Conservation (phyloP, 208 protist species). For the Lotmaria passim region DNA sequence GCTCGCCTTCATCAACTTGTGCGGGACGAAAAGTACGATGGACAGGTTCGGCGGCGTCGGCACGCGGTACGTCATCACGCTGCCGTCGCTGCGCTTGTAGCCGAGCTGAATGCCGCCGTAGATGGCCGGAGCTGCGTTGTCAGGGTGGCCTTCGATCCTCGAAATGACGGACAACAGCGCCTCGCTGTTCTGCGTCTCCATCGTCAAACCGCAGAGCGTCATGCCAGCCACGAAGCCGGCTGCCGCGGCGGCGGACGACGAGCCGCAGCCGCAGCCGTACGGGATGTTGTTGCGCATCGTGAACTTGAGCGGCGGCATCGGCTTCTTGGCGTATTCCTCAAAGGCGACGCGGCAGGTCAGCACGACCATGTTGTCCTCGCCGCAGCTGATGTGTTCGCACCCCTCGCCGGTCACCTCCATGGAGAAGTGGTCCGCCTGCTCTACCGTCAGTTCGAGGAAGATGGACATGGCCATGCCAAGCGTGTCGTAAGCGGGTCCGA, state of each 20-base stretch:
- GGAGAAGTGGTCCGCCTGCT: constrained; percentile 71
- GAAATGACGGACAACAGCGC: constrained; percentile 84
- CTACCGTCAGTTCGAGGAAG: constrained; percentile 91
- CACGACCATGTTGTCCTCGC: constrained; percentile 88
- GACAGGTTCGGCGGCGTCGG: constrained; percentile 76
- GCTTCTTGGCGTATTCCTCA: constrained; percentile 71
- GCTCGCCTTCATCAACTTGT: constrained; percentile 87
- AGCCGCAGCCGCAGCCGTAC: constrained; percentile 90
- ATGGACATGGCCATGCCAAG: constrained; percentile 93
- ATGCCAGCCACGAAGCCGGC: constrained; percentile 92
- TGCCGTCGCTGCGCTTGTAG: constrained; percentile 48
- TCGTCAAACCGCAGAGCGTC: constrained; percentile 79
- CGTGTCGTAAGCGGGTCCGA: constrained; percentile 92
- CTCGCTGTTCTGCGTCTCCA: constrained; percentile 74
- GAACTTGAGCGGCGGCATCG: constrained; percentile 87
- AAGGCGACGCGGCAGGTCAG: constrained; percentile 75
- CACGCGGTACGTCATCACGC: constrained; percentile 78
- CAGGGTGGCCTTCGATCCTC: constrained; percentile 91
- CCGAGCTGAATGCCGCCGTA: constrained; percentile 94
- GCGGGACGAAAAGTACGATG: constrained; percentile 90
- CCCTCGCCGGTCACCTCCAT: constrained; percentile 85
- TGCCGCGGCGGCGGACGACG: constrained; percentile 88
- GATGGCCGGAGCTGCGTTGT: constrained; percentile 93
- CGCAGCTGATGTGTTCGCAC: constrained; percentile 64
- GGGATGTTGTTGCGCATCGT: constrained; percentile 90